Conservation (phyloP, 2,329 filamentous ascomycete genomes). For the Claviceps africana region DNA sequence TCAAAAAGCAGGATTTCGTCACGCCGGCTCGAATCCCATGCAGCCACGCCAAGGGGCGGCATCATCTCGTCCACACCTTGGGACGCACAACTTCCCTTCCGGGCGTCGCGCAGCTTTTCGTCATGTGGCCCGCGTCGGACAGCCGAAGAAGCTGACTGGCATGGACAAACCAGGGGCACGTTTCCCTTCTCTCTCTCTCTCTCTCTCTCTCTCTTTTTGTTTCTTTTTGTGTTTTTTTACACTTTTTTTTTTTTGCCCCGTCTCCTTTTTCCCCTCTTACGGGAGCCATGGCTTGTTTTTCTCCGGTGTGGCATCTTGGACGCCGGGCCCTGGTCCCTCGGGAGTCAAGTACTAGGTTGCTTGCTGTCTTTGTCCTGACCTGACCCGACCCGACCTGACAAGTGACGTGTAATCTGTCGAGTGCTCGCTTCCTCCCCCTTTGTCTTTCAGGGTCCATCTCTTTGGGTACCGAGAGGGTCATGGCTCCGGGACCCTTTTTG, state of each 20-base stretch:
- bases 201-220: not conserved
- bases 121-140: slow-evolving; percentile 1
- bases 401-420: not conserved
- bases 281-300: not conserved
- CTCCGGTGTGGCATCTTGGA: not conserved
- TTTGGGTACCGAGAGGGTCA: no score
- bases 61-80: not conserved
- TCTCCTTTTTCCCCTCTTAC: no score
- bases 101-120: not conserved
- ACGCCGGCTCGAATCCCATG: not conserved
- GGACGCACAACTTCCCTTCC: not conserved
- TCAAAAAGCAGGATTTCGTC: not conserved
- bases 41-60: not conserved
- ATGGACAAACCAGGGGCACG: not conserved
- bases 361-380: not conserved
- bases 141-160: not conserved
- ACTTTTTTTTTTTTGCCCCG: no score
- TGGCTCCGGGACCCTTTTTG: no score
- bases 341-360: no score
- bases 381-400: not conserved
- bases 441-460: no score
- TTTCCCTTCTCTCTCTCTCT: not conserved
- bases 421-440: not conserved
- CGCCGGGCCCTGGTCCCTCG: no score
- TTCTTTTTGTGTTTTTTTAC: not conserved